Conservation (phyloP, 73 alveolate species). For the Symbiodinium natans region DNA sequence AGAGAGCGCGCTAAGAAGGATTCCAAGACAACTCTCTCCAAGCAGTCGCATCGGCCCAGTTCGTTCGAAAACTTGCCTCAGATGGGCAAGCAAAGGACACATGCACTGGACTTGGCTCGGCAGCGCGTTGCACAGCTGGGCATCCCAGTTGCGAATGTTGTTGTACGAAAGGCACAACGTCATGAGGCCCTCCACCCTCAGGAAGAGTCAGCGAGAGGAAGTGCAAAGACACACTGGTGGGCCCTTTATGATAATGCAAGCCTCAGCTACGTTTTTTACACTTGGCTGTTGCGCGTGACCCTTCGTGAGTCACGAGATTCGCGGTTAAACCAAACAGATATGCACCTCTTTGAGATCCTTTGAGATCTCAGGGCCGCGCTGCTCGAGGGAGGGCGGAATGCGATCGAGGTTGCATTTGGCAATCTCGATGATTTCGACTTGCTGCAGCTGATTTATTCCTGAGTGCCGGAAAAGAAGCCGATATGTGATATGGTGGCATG, state of each 20-base stretch:
- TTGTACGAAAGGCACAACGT: constrained; percentile 55
- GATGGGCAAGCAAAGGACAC: not conserved
- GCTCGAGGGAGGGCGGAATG: constrained; percentile 81
- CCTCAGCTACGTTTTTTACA: too few relatives aligned
- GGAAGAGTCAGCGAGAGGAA: not conserved
- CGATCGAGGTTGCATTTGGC: constrained; percentile 63
- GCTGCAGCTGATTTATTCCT: constrained; percentile 79
- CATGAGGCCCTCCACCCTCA: constrained; percentile 87
- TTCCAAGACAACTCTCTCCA: constrained; percentile 75
- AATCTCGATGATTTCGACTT: constrained; percentile 74
- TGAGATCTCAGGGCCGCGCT: not conserved
- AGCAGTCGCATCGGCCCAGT: constrained; percentile 43
- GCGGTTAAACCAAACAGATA: too few relatives aligned
- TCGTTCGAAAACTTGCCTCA: constrained; percentile 41
- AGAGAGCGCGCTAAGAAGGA: not conserved
- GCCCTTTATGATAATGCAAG: too few relatives aligned
- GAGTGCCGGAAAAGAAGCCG: too few relatives aligned
- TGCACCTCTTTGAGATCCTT: not conserved
- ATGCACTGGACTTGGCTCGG: not conserved
- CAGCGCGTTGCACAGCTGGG: not conserved
- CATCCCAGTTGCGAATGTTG: constrained; percentile 62
- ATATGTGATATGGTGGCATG: not conserved
- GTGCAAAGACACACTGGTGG: too few relatives aligned
- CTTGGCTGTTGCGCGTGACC: too few relatives aligned
- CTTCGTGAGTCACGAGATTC: too few relatives aligned